Conservation (phyloP, 345 rosid species). For the Citrus australasica region DNA sequence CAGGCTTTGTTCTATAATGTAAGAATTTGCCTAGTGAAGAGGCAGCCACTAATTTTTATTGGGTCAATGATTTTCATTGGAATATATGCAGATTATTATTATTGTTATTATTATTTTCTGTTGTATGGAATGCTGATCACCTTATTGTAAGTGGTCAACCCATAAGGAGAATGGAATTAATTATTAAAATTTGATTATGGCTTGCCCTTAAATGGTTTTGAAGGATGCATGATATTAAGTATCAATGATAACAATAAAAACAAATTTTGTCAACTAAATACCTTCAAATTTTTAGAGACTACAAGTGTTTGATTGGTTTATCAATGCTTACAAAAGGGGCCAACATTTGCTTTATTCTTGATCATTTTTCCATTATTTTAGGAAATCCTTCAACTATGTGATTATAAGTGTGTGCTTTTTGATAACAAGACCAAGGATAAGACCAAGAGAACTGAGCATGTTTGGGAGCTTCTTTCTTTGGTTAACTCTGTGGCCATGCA, state of each 20-base stretch:
- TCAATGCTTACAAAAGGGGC: background rate
- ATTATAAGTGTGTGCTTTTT: slow-evolving; percentile 58
- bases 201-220: background rate
- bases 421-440: slow-evolving; percentile 75
- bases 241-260: background rate
- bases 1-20: background rate
- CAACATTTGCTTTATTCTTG: background rate
- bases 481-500: slow-evolving; percentile 42
- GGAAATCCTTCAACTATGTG: slow-evolving; percentile 59
- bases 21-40: background rate
- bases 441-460: slow-evolving; percentile 48
- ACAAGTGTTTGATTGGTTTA: background rate
- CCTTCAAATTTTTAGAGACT: background rate
- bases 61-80: background rate
- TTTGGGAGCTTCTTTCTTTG: slow-evolving; percentile 56
- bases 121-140: too few relatives aligned
- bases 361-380: slow-evolving; percentile 13
- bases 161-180: too few relatives aligned
- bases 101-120: too few relatives aligned
- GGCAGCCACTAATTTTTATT: background rate
- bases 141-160: too few relatives aligned
- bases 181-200: background rate
- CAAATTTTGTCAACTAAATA: background rate
- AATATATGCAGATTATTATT: background rate
- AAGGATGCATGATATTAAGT: background rate